A percentile compares a stretch with the other conserved stretches of the same genome.
These are phyloP conservation scores for Microdochium nivale DNA, from an alignment of 2,329 filamentous ascomycete genomes.

Conservation along the genomic window DNA sequence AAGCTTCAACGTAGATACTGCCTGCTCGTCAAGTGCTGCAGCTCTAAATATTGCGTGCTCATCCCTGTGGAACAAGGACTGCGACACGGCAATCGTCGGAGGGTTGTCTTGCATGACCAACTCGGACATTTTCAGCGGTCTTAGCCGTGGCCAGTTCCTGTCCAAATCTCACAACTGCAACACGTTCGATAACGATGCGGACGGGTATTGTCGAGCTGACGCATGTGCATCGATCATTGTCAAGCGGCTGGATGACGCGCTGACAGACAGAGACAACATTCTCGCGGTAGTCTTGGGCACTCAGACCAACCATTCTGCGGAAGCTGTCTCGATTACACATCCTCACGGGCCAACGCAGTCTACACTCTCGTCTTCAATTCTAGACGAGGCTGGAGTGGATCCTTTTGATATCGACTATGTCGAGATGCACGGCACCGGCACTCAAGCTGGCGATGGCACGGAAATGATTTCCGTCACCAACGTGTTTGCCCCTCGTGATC, in stretches of 20 bases:
- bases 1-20: constrained; percentile 28
- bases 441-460: constrained; percentile 72
- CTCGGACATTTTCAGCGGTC: constrained; percentile 68
- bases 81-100: constrained; percentile 72
- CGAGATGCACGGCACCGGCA: constrained; percentile 86
- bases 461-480: constrained; percentile 72
- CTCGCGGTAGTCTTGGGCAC: constrained; percentile 69
- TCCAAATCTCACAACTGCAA: constrained; percentile 71
- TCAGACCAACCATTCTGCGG: constrained; percentile 73
- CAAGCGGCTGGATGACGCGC: constrained; percentile 72
- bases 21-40: constrained; percentile 28
- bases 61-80: constrained; percentile 66
- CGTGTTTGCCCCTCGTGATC: constrained; percentile 37
- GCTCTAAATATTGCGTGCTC: constrained; percentile 46
- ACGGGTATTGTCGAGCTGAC: constrained; percentile 77
- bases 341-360: constrained; percentile 73
- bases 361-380: constrained; percentile 58
- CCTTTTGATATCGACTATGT: constrained; percentile 73
- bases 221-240: constrained; percentile 66
- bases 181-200: constrained; percentile 71
- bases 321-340: constrained; percentile 75
- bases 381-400: constrained; percentile 66
- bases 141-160: constrained; percentile 70
- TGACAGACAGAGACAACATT: constrained; percentile 67
- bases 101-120: constrained; percentile 73